These are phyloP conservation scores for Diaporthe aspalathi DNA, from an alignment of 2,329 filamentous ascomycete genomes.

Conservation along the genomic window DNA sequence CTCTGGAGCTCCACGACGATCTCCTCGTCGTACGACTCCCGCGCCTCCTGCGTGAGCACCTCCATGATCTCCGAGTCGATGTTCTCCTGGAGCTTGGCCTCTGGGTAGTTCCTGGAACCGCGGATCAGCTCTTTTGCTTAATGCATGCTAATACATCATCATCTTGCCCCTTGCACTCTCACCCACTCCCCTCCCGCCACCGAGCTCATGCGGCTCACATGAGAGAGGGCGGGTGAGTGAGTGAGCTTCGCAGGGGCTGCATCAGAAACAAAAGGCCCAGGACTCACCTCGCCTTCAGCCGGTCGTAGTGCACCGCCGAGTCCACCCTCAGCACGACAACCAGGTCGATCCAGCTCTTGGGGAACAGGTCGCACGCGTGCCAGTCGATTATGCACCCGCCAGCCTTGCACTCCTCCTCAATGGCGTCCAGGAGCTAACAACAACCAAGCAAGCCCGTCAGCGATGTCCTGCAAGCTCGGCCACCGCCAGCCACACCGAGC, in stretches of 20 bases:
- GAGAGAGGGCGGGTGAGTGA: no score
- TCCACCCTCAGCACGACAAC: conserved; percentile 91
- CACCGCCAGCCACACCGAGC: no score
- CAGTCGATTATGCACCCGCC: conserved; percentile 95
- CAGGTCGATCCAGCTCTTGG: conserved; percentile 92
- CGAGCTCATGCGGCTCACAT: not conserved
- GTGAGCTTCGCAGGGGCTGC: not conserved
- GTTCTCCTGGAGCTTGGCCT: conserved; percentile 93
- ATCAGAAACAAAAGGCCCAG: not conserved
- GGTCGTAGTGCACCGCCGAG: conserved; percentile 84
- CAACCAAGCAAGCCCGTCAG: conserved; percentile 30
- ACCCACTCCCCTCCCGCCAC: not conserved
- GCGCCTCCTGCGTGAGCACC: conserved; percentile 89
- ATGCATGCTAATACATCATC: no score
- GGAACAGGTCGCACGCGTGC: conserved; percentile 97
- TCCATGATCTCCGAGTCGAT: conserved; percentile 98
- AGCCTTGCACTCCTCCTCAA: conserved; percentile 81
- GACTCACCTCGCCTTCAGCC: conserved; percentile 77
- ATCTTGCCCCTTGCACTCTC: no score
- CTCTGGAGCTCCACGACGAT: conserved; percentile 91
- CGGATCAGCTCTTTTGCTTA: not conserved
- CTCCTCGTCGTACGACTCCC: conserved; percentile 85
- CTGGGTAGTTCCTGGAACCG: conserved; percentile 75
- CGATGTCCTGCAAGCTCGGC: not conserved
- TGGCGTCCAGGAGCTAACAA: conserved; percentile 82